Percentiles rank a stretch among this genome's conserved stretches.
These are phyloP conservation scores for Globisporangium megalacanthum DNA, from an alignment of 352 stramenopile genomes.

Conservation along the genomic window DNA sequence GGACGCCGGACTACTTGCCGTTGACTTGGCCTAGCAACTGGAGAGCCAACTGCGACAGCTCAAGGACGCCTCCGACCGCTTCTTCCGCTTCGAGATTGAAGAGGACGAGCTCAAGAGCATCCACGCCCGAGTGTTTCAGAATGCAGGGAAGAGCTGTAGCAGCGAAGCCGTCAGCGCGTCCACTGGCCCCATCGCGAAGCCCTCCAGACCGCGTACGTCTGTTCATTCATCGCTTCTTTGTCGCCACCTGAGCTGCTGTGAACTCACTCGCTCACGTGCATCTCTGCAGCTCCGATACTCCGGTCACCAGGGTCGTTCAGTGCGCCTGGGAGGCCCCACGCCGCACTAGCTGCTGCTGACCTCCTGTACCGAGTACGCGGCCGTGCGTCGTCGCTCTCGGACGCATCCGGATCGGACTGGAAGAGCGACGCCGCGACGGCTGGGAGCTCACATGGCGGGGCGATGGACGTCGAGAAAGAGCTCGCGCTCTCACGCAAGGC, in stretches of 20 bases:
- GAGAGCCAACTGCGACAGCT: slow-evolving; percentile 59
- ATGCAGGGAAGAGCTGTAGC: neutral
- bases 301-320: slow-evolving; percentile 27
- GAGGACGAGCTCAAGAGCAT: slow-evolving; percentile 87
- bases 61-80: slow-evolving; percentile 75
- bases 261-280: neutral
- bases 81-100: slow-evolving; percentile 94
- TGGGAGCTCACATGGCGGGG: slow-evolving; percentile 11
- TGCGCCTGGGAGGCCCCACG: slow-evolving; percentile 6
- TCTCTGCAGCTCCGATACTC: slow-evolving; percentile 1
- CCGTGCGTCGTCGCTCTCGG: slow-evolving; percentile 15
- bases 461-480: slow-evolving; percentile 50
- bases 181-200: slow-evolving; percentile 11
- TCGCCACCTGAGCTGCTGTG: neutral
- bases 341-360: slow-evolving; percentile 22
- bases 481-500: slow-evolving; percentile 67
- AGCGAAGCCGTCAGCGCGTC: neutral
- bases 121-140: slow-evolving; percentile 45
- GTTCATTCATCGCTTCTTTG: neutral
- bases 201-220: slow-evolving; percentile 19
- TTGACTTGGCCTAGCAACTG: slow-evolving; percentile 33
- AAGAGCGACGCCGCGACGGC: slow-evolving; percentile 31
- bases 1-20: too few relatives aligned
- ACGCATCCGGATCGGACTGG: slow-evolving; percentile 25
- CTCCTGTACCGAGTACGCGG: slow-evolving; percentile 62